Conservation (phyloP, 768 basidiomycete species). For the Boletus rubescentipes region DNA sequence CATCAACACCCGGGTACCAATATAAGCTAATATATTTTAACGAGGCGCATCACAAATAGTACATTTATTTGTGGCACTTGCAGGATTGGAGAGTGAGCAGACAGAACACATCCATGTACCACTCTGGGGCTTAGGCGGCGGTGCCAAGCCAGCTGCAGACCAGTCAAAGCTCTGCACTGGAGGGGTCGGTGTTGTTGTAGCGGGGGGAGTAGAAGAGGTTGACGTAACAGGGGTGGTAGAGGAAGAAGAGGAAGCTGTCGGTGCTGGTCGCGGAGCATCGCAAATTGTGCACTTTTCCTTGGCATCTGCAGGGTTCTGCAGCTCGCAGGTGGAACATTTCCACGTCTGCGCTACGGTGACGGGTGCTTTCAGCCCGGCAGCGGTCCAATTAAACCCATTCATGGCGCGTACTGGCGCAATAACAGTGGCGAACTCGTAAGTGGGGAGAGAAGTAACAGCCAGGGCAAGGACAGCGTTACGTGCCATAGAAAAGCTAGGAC, state of each 20-base stretch:
- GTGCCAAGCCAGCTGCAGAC: constrained; percentile 37
- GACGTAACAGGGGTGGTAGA: not conserved
- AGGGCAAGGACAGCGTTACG: constrained; percentile 41
- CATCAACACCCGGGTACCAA: constrained; percentile 1
- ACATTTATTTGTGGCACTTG: constrained; percentile 46
- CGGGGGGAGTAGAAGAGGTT: not conserved
- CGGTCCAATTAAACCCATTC: constrained; percentile 58
- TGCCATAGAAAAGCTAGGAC: constrained; percentile 22
- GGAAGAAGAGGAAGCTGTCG: constrained; percentile 15
- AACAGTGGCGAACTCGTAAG: constrained; percentile 34
- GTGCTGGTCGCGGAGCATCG: constrained; percentile 36
- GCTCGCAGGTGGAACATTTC: constrained; percentile 56
- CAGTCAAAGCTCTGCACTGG: constrained; percentile 35
- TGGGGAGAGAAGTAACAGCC: constrained; percentile 46
- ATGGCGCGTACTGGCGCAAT: constrained; percentile 21
- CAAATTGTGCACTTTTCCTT: constrained; percentile 47
- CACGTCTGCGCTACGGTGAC: constrained; percentile 37
- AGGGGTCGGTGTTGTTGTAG: constrained; percentile 1
- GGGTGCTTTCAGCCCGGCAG: constrained; percentile 56
- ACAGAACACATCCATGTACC: constrained; percentile 41
- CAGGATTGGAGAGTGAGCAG: constrained; percentile 47
- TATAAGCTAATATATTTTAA: constrained; percentile 20
- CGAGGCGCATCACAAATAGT: constrained; percentile 47
- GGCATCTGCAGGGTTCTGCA: constrained; percentile 37
- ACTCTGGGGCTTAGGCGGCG: constrained; percentile 21